Base-by-base conservation (phyloP, 257 asterid species). In the Scutellaria minor region DNA sequence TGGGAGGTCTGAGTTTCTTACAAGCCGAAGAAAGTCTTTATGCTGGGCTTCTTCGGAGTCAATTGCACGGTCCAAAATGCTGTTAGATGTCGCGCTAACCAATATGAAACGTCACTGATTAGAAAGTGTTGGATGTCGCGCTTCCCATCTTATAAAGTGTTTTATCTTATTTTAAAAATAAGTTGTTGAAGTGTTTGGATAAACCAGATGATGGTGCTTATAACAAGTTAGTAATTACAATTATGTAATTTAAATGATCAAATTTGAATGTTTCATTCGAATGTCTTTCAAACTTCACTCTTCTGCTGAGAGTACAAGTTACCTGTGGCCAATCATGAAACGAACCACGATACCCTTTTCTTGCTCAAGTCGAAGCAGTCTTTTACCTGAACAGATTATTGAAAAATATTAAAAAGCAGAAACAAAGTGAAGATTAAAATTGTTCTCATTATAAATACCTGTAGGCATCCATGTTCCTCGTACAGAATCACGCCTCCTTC, bases 311-410 rank as follows among this genome's bases (percentile, higher is more conserved):
- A 3, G 37, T 31, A 4, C 37, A 31, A 31, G 37, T 31, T 31
- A 89, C 97, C 95, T 91, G 90, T 86, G 96, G 22, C 98, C 98
- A 22, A 92, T 90, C 91, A 88, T 85, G 80, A 92, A 90, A 14
- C 96, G 94, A 24, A 90, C 86, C 12, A 92, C 82, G 11, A 90
- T 88, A 64, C 98, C 96, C 78, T 88, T 92, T 73, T 92, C 96
- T 58, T 80, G 80, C 83, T 90, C 94, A 35, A 90, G 85, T 53
- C 77, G 85, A 27, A 80, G 77, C 40, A 87, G 78, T 54, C 87
- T 79, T 70, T 88, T 85, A 24, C 93, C 97, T 91, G 39, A 31
- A 65, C 54, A 3, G 55, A 41, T 47, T 55, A 64, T 39, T 50
- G 68, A 64, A 37, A 27, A 45, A 31, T 31, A 46, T 2, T 40